phyloP scores from a whole-genome alignment of 2,329 filamentous ascomycete species.

The Nothopassalora personata region DNA sequence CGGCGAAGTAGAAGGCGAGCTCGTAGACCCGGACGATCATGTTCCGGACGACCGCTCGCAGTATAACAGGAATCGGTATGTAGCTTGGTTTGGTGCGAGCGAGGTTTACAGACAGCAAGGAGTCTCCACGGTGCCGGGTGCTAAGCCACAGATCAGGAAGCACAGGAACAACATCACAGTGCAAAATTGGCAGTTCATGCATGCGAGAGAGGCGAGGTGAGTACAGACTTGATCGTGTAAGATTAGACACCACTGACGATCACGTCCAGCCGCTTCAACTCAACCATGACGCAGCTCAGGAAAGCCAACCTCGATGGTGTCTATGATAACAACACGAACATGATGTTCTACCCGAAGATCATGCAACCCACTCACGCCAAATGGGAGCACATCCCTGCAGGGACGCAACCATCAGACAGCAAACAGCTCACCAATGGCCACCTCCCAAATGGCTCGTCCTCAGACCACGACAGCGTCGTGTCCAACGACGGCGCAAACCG shows the following conservation, averaged over 20 bases:
- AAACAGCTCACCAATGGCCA: slow-evolving; percentile 26
- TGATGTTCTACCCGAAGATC: slow-evolving; percentile 76
- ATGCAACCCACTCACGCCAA: slow-evolving; percentile 87
- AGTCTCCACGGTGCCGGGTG: slow-evolving; percentile 48
- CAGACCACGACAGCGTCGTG: slow-evolving; percentile 16
- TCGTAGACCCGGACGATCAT: slow-evolving; percentile 84
- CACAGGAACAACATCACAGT: slow-evolving; percentile 83
- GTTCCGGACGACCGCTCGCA: slow-evolving; percentile 68
- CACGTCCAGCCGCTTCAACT: slow-evolving; percentile 72
- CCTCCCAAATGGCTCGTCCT: slow-evolving; percentile 18
- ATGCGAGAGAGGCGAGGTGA: slow-evolving; percentile 84
- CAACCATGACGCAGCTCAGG: slow-evolving; percentile 63
- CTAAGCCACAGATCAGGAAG: slow-evolving; percentile 68
- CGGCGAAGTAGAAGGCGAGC: slow-evolving; percentile 77
- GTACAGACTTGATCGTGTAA: slow-evolving; percentile 23
- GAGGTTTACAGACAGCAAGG: slow-evolving; percentile 80
- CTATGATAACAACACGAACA: slow-evolving; percentile 92
- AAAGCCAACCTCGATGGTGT: slow-evolving; percentile 66
- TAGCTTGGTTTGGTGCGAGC: slow-evolving; percentile 96
- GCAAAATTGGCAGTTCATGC: slow-evolving; percentile 94
- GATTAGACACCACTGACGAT: slow-evolving; percentile 1
- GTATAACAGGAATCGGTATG: slow-evolving; percentile 99
- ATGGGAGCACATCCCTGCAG: slow-evolving; percentile 65
- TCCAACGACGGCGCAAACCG: slow-evolving; percentile 10
- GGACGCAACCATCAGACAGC: slow-evolving; percentile 3